Evolutionary conservation across 768 basidiomycete species (phyloP).

Genomic region (Russula virescens): DNA sequence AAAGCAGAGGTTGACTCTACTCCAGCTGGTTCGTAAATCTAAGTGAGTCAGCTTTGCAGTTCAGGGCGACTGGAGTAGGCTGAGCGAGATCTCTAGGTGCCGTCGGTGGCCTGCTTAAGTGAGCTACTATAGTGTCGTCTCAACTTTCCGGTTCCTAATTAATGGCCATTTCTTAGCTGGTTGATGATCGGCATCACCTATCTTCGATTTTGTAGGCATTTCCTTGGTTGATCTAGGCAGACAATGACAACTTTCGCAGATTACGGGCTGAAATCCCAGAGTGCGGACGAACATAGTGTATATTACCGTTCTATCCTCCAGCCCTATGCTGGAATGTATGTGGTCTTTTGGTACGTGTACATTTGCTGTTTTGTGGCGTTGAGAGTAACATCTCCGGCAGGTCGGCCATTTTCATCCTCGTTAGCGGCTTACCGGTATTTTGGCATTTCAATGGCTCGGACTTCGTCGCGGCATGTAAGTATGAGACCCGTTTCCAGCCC

Average conservation of each 20-base stretch:
- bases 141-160: neutral
- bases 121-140: neutral
- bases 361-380: neutral
- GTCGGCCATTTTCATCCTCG: slow-evolving; percentile 19
- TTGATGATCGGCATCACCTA: slow-evolving; percentile 23
- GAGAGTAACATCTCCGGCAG: neutral
- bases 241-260: slow-evolving; percentile 10
- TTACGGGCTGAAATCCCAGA: slow-evolving; percentile 20
- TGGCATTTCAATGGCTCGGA: slow-evolving; percentile 21
- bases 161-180: slow-evolving; percentile 16
- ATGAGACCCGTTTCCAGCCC: neutral
- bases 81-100: slow-evolving; percentile 14
- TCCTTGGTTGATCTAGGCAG: neutral
- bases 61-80: neutral
- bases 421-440: slow-evolving; percentile 21
- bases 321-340: slow-evolving; percentile 24
- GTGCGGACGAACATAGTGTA: neutral
- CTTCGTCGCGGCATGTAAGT: slow-evolving; percentile 23
- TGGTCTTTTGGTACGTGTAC: slow-evolving; percentile 20
- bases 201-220: slow-evolving; percentile 21
- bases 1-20: neutral
- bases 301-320: slow-evolving; percentile 22
- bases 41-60: slow-evolving; percentile 6
- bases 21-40: slow-evolving; percentile 21
- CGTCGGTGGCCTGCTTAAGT: slow-evolving; percentile 24